Percentiles rank a stretch among this genome's conserved stretches.
phyloP scores from a whole-genome alignment of 805 yeast genomes.

The Metschnikowia lachancei region DNA sequence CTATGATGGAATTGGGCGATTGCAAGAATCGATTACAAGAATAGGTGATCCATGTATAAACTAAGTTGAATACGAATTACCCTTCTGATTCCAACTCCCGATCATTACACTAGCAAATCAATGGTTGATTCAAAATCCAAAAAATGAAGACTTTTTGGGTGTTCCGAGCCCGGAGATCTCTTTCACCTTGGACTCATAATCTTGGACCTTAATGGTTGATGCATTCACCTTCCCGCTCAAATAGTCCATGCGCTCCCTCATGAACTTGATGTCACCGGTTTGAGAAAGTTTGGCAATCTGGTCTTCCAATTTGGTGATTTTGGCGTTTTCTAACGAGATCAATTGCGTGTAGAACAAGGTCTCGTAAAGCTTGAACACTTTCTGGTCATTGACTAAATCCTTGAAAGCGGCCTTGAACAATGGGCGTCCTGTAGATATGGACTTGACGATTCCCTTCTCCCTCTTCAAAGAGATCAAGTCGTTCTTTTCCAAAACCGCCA shows the following conservation, averaged over 20 bases:
- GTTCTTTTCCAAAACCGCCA: slow-evolving; percentile 71
- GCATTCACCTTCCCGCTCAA: slow-evolving; percentile 63
- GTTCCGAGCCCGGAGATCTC: slow-evolving; percentile 18
- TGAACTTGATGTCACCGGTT: slow-evolving; percentile 50
- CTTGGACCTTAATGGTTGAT: slow-evolving; percentile 46
- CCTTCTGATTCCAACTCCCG: too few species aligned
- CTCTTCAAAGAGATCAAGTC: slow-evolving; percentile 72
- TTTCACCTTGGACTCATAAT: slow-evolving; percentile 29
- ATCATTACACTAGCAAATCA: too few species aligned
- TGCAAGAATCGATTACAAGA: too few species aligned
- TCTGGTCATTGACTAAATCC: slow-evolving; percentile 56
- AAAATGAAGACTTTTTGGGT: slow-evolving; percentile 14
- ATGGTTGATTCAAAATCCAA: slow-evolving; percentile 9
- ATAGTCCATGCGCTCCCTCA: slow-evolving; percentile 62
- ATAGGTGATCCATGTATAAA: too few species aligned
- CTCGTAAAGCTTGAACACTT: slow-evolving; percentile 60
- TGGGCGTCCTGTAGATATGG: slow-evolving; percentile 79
- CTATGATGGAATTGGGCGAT: too few species aligned
- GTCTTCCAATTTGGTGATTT: slow-evolving; percentile 64
- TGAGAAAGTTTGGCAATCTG: slow-evolving; percentile 62
- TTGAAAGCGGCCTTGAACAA: slow-evolving; percentile 76
- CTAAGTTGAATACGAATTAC: too few species aligned
- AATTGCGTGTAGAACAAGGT: slow-evolving; percentile 54
- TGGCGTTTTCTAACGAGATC: slow-evolving; percentile 56
- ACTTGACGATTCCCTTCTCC: slow-evolving; percentile 69